Evolutionary conservation across 257 asterid species (phyloP), one percentile per base, ranked within the genome.

Genomic region (Lithospermum erythrorhizon): DNA sequence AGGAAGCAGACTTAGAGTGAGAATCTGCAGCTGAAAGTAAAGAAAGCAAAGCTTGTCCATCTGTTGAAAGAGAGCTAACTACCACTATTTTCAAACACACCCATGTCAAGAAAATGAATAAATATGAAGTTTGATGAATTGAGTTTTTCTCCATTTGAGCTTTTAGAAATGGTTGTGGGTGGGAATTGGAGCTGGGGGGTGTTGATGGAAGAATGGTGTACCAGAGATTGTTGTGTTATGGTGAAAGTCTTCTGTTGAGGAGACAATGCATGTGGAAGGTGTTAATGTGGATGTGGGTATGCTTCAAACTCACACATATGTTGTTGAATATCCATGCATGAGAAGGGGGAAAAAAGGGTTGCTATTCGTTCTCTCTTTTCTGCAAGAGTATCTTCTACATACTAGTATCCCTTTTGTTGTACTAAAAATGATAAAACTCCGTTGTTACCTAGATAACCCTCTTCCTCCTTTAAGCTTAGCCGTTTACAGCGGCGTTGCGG

Each of bases 41-140:
- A 64, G 96, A 85, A 73, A 87, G 85, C 22, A 90, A 81, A 61
- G 98, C 91, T 70, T 82, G 24, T 53, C 96, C 98, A 74, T 90
- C 98, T 41, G 91, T 22, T 3, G 95, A 87, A 61, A 90, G 77
- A 67, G 78, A 81, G 21, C 57, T 47, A 23, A 74, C 84, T 21
- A 71, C 14, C 11, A 29, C 17, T 24, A 59, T 25, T 49, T 51
- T 56, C 48, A 65, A 54, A 52, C 66, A 41, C 21, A 71, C 57
- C 35, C 72, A 75, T 68, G 80, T 55, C 71, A 70, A 73, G 56
- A 59, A 19, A 23, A 71, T 4, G 68, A 74, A 41, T 58, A 71
- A 22, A 53, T 41, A 61, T 21, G 68, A 63, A 30, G 51, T 14
- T 14, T 10, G 61, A 37, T 54, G 25, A 53, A 45, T 57, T 55